Base-by-base conservation (phyloP, 257 asterid species). In the Solanum pennellii region DNA sequence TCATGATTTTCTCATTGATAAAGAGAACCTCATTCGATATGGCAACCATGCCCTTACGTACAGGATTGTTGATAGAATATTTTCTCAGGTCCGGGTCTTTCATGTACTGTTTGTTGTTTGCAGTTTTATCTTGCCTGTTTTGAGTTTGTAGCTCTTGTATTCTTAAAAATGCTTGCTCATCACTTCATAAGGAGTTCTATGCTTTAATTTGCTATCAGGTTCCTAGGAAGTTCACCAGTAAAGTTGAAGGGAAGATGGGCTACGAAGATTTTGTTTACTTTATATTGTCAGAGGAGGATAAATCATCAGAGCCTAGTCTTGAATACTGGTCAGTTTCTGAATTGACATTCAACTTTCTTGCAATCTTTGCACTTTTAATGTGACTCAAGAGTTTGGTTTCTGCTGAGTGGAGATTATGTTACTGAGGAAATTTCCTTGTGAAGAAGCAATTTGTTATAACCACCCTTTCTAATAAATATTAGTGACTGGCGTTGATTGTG, bases 201-300 rank as follows among this genome's bases (percentile, higher is more conserved):
- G 60, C 79, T 88, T 92, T 86, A 82, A 72, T 82, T 83, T 89
- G 92, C 89, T 90, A 80, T 75, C 88, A 97, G 99, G 97, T 97
- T 75, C 96, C 99, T 41, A 93, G 99, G 94, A 96, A 94, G 95
- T 97, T 97, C 97, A 95, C 99, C 82, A 92, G 99, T 90, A 97
- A 95, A 93, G 98, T 95, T 92, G 99, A 97, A 90, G 99, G 99
- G 87, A 97, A 96, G 95, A 97, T 97, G 99, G 99, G 98, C 82
- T 97, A 97, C 91, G 99, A 97, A 95, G 99, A 97, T 91, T 97
- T 97, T 68, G 98, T 96, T 73, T 95, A 97, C 89, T 97, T 97
- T 94, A 97, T 97, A 88, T 93, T 97, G 94, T 96, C 99, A 21
- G 99, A 97, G 93, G 99, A 97, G 92, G 99, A 96, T 92, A 97